Percentiles rank a stretch among this genome's conserved stretches.
Evolutionary conservation across 2,329 filamentous ascomycete species (phyloP).

Genomic region (Blumeriella jaapii): DNA sequence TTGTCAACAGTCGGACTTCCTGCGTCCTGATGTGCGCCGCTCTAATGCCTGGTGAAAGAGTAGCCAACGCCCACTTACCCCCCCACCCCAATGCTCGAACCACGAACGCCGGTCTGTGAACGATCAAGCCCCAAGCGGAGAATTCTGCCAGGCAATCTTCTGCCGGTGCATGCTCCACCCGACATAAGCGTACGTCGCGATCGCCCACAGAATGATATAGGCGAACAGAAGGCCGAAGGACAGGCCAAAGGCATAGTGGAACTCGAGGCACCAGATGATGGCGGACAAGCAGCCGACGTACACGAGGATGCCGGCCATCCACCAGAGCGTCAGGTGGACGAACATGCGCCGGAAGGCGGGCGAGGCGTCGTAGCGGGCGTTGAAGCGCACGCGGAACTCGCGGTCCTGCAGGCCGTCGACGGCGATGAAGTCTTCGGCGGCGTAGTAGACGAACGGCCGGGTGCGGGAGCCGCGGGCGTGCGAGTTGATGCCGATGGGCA

Average conservation of each 20-base stretch:
- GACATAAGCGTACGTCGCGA: conserved; percentile 10
- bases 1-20: too few species aligned
- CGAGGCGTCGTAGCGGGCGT: conserved; percentile 15
- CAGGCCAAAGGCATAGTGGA: conserved; percentile 18
- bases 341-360: conserved; percentile 15
- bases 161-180: conserved; percentile 12
- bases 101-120: background rate
- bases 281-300: conserved; percentile 16
- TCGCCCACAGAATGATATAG: conserved; percentile 16
- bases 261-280: conserved; percentile 17
- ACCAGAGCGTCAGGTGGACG: conserved; percentile 14
- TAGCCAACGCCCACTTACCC: too few species aligned
- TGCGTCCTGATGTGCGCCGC: too few species aligned
- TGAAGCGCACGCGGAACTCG: conserved; percentile 17
- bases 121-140: background rate
- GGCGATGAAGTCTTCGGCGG: conserved; percentile 20
- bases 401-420: conserved; percentile 20
- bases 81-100: background rate
- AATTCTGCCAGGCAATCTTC: conserved; percentile 7
- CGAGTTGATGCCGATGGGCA: conserved; percentile 29
- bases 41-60: too few species aligned
- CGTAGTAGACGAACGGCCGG: conserved; percentile 19
- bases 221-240: conserved; percentile 14
- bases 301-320: conserved; percentile 13
- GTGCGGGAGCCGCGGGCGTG: conserved; percentile 14